Evolutionary conservation across 306 rosid species (phyloP).

Genomic region (Lotus japonicus): DNA sequence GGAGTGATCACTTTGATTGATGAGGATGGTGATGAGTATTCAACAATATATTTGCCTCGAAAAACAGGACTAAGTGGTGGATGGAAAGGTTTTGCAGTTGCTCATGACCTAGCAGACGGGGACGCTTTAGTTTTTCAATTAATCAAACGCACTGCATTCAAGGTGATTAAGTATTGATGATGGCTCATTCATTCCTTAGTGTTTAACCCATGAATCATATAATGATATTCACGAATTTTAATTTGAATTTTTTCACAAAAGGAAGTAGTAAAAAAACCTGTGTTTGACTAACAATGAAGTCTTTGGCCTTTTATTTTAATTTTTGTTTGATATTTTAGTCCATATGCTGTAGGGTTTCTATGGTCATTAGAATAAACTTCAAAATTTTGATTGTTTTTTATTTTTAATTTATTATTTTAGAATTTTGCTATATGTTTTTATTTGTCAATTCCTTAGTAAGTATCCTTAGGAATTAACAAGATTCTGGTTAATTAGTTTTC

Average conservation of each 20-base stretch:
- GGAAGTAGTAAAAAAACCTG: not conserved
- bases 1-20: constrained; percentile 45
- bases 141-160: constrained; percentile 45
- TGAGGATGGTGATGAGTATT: constrained; percentile 49
- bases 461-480: too few relatives aligned
- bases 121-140: constrained; percentile 74
- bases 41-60: constrained; percentile 43
- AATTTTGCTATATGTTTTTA: too few relatives aligned
- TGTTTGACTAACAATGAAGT: not conserved
- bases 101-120: constrained; percentile 70
- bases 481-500: too few relatives aligned
- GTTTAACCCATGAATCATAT: not conserved
- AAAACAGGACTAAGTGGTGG: constrained; percentile 73
- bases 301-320: not conserved
- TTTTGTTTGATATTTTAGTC: not conserved
- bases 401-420: too few relatives aligned
- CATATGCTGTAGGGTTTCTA: not conserved
- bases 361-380: too few relatives aligned
- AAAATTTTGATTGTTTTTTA: too few relatives aligned
- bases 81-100: constrained; percentile 76
- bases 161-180: constrained; percentile 45
- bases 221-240: constrained; percentile 7
- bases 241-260: not conserved
- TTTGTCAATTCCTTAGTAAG: too few relatives aligned
- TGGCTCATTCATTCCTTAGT: not conserved